Evolutionary conservation across 75 land plant species (phyloP).

Genomic region (Sequoiadendron giganteum): DNA sequence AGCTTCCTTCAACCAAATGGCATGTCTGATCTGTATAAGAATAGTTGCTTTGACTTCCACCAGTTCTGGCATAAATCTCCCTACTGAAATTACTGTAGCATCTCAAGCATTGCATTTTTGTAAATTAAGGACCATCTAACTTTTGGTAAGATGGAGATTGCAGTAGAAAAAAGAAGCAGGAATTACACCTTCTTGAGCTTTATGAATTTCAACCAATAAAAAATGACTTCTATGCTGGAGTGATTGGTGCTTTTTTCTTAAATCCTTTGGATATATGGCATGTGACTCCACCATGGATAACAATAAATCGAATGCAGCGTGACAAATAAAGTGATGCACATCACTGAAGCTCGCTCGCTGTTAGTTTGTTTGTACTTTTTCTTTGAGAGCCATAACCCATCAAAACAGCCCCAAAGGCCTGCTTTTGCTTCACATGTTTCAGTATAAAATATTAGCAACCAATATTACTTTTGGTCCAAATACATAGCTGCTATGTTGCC

Average conservation of each 20-base stretch:
- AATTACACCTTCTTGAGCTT: neutral
- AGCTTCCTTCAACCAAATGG: too few relatives aligned
- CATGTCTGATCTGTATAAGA: too few relatives aligned
- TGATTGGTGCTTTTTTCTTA: neutral
- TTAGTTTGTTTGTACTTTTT: neutral
- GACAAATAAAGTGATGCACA: neutral
- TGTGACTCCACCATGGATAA: neutral
- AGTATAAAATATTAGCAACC: neutral
- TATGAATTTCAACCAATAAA: neutral
- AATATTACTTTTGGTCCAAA: neutral
- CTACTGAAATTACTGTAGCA: too few relatives aligned
- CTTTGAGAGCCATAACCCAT: neutral
- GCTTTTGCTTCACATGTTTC: neutral
- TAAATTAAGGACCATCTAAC: neutral
- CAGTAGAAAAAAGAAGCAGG: neutral
- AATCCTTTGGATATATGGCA: neutral
- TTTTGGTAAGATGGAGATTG: neutral
- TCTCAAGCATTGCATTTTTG: too few relatives aligned
- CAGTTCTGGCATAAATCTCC: too few relatives aligned
- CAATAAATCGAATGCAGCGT: neutral
- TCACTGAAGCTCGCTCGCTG: neutral
- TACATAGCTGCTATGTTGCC: neutral
- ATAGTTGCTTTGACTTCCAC: too few relatives aligned
- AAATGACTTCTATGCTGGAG: neutral
- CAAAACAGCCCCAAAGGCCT: neutral